Evolutionary conservation across 2,329 filamentous ascomycete genomes (phyloP).

Genomic region (Colletotrichum tamarilloi): DNA sequence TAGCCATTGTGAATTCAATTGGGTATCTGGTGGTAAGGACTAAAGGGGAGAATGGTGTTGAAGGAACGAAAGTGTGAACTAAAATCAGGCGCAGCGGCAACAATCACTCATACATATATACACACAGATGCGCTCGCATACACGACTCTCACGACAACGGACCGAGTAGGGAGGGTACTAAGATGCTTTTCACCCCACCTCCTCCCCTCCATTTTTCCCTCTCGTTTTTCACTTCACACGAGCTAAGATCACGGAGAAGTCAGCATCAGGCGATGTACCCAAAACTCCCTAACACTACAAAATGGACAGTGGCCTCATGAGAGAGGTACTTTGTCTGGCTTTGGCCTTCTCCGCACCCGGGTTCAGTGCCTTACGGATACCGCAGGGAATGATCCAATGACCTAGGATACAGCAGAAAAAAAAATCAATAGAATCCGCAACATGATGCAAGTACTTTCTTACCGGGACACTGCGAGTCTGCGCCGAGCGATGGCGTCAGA

Average conservation of each 20-base stretch:
- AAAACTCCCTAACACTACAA: not conserved
- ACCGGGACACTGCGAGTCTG: not conserved
- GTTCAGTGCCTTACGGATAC: no score
- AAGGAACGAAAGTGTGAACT: not conserved
- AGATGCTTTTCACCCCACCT: not conserved
- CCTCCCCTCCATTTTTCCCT: not conserved
- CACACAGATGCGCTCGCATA: not conserved
- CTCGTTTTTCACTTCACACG: not conserved
- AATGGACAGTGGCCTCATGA: not conserved
- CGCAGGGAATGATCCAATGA: no score
- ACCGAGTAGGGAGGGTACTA: not conserved
- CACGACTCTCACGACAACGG: not conserved
- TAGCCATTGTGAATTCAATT: constrained; percentile 42
- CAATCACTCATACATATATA: not conserved
- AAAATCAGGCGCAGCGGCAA: not conserved
- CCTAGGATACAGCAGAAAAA: not conserved
- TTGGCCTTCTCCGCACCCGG: not conserved
- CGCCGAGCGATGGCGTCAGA: constrained; percentile 30
- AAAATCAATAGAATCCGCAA: not conserved
- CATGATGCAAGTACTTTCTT: not conserved
- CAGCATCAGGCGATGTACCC: not conserved
- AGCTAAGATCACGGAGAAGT: not conserved
- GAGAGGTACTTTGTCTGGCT: not conserved
- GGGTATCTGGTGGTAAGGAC: not conserved
- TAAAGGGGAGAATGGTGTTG: not conserved